phyloP scores from a whole-genome alignment of 306 rosid genomes.

The Luffa acutangula region DNA sequence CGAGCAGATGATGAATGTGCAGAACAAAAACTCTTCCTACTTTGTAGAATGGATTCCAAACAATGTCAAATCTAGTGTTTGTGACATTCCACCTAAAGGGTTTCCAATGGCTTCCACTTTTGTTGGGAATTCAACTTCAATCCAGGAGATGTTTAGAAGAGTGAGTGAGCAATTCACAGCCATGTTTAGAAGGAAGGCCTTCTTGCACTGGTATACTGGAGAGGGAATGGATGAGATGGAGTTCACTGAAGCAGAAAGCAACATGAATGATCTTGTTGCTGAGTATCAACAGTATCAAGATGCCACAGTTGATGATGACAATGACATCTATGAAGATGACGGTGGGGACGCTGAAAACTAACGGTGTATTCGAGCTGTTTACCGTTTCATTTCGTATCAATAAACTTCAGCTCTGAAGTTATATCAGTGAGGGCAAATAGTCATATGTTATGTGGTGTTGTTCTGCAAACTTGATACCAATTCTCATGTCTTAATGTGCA shows the following conservation, averaged over 20 bases:
- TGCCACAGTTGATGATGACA: slow-evolving; percentile 33
- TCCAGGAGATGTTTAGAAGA: slow-evolving; percentile 74
- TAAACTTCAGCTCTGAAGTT: slow-evolving; percentile 2
- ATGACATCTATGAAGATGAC: slow-evolving; percentile 27
- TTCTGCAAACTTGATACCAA: not conserved
- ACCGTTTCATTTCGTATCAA: slow-evolving; percentile 17
- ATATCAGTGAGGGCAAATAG: not conserved
- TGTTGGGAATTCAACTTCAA: slow-evolving; percentile 65
- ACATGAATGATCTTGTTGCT: slow-evolving; percentile 74
- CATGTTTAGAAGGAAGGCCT: slow-evolving; percentile 76
- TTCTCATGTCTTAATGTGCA: not conserved
- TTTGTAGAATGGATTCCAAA: slow-evolving; percentile 51
- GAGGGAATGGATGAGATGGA: slow-evolving; percentile 12
- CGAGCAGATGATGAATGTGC: slow-evolving; percentile 32
- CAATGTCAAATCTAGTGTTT: slow-evolving; percentile 69
- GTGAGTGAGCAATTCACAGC: slow-evolving; percentile 74
- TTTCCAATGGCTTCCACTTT: slow-evolving; percentile 59
- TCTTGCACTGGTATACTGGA: slow-evolving; percentile 26
- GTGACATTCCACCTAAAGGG: slow-evolving; percentile 61
- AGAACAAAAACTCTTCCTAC: slow-evolving; percentile 63
- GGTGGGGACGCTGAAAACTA: slow-evolving; percentile 27
- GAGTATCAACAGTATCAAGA: slow-evolving; percentile 80
- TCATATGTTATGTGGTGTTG: not conserved
- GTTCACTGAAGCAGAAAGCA: slow-evolving; percentile 26
- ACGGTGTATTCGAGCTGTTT: slow-evolving; percentile 14